Conservation (phyloP, 2,329 filamentous ascomycete genomes). For the Penicillium sp. region DNA sequence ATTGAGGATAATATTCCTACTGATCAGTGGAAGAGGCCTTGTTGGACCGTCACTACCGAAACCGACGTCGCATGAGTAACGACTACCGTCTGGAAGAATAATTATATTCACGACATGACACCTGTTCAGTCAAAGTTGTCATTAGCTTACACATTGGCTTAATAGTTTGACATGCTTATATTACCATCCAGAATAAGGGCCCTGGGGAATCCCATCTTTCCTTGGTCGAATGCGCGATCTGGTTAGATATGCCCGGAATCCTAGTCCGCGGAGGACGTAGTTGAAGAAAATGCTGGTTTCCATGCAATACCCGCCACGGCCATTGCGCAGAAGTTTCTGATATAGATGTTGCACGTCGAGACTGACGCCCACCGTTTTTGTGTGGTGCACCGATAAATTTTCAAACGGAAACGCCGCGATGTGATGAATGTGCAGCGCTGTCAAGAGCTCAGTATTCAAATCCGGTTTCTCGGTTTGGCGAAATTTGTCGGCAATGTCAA, state of each 20-base stretch:
- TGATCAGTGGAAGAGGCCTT: constrained; percentile 50
- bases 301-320: constrained; percentile 59
- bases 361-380: constrained; percentile 40
- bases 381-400: constrained; percentile 54
- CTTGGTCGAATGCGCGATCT: constrained; percentile 44
- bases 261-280: constrained; percentile 50
- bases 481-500: neutral
- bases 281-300: constrained; percentile 55
- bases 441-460: neutral
- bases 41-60: constrained; percentile 62
- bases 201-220: constrained; percentile 23
- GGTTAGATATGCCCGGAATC: constrained; percentile 50
- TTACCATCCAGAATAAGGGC: constrained; percentile 26
- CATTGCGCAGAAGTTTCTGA: constrained; percentile 47
- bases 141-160: neutral
- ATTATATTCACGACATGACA: constrained; percentile 58
- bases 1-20: constrained; percentile 41
- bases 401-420: constrained; percentile 55
- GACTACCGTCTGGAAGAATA: constrained; percentile 42
- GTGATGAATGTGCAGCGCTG: constrained; percentile 24
- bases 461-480: neutral
- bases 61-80: constrained; percentile 54
- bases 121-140: constrained; percentile 22
- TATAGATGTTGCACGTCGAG: constrained; percentile 43
- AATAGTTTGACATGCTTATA: neutral